phyloP scores from a whole-genome alignment of 2,329 filamentous ascomycete genomes.

The Aurifilum marmelostoma region DNA sequence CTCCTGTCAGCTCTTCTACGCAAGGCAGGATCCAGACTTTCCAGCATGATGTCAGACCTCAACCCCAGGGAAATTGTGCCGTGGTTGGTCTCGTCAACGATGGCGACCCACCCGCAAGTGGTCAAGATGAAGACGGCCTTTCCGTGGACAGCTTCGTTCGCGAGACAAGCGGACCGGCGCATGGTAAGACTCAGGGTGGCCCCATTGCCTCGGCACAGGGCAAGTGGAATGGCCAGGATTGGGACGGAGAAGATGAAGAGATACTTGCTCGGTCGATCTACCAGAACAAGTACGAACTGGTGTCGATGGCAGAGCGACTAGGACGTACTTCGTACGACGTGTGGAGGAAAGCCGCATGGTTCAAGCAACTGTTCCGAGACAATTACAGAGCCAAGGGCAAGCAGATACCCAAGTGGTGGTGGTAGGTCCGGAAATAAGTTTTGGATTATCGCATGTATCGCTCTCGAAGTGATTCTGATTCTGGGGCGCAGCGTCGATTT shows the following conservation, averaged over 20 bases:
- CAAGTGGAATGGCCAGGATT: slow-evolving; percentile 8
- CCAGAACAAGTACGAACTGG: slow-evolving; percentile 10
- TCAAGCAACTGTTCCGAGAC: slow-evolving; percentile 17
- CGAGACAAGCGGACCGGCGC: not conserved
- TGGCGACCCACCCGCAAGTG: not conserved
- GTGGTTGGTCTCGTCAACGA: not conserved
- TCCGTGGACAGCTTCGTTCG: not conserved
- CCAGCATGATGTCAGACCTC: not conserved
- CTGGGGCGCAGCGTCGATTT: not conserved
- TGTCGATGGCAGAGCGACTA: slow-evolving; percentile 19
- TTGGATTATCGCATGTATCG: not conserved
- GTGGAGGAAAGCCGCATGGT: slow-evolving; percentile 12
- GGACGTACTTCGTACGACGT: slow-evolving; percentile 16
- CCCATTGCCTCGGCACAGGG: not conserved
- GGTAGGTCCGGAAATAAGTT: not conserved
- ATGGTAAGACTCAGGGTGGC: not conserved
- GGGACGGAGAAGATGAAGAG: slow-evolving; percentile 18
- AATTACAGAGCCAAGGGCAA: slow-evolving; percentile 9
- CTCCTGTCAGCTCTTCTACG: not conserved
- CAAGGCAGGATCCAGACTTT: not conserved
- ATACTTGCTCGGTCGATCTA: slow-evolving; percentile 8
- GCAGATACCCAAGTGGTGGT: slow-evolving; percentile 20
- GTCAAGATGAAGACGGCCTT: slow-evolving; percentile 6
- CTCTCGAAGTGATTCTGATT: not conserved
- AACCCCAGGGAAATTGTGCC: not conserved